Percentiles rank a stretch among this genome's conserved stretches.
Conservation (phyloP, 2,329 filamentous ascomycete species). For the Gyromitra esculenta region DNA sequence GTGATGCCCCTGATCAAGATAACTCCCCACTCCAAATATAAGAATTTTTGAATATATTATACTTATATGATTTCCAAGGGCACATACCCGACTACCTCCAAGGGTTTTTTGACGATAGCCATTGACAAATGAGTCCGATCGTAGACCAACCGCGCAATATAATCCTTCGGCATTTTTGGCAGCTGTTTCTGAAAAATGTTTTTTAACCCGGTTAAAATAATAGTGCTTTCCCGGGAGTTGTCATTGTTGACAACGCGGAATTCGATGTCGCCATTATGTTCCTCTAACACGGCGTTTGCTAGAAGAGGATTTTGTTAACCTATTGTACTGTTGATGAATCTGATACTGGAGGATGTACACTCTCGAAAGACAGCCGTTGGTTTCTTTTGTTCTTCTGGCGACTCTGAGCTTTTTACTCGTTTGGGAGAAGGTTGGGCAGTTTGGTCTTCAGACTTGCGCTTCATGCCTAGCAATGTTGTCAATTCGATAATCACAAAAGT, state of each 20-base stretch:
- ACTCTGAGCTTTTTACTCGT: conserved; percentile 68
- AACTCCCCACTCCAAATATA: too few relatives aligned
- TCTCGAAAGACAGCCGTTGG: conserved; percentile 85
- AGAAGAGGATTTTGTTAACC: conserved; percentile 18
- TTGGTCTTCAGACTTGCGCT: conserved; percentile 78
- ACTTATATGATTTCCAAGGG: neutral
- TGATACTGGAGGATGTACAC: conserved; percentile 65
- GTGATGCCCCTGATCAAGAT: conserved; percentile 78
- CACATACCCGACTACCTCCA: conserved; percentile 80
- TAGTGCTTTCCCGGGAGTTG: conserved; percentile 82
- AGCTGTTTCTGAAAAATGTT: conserved; percentile 99
- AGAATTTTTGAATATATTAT: too few relatives aligned
- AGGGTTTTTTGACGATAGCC: conserved; percentile 94
- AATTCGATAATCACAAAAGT: conserved; percentile 8
- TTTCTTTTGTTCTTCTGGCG: conserved; percentile 65
- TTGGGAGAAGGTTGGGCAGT: conserved; percentile 71
- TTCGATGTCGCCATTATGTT: conserved; percentile 92
- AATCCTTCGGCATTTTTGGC: conserved; percentile 99
- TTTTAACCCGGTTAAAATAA: conserved; percentile 94
- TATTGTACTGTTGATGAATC: neutral
- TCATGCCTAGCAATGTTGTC: conserved; percentile 64
- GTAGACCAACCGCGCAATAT: conserved; percentile 96
- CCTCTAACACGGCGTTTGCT: conserved; percentile 80
- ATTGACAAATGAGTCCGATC: conserved; percentile 96
- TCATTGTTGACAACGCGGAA: conserved; percentile 99